These are phyloP conservation scores for Vanilla planifolia DNA, from an alignment of 106 monocot species.

Conservation along the genomic window DNA sequence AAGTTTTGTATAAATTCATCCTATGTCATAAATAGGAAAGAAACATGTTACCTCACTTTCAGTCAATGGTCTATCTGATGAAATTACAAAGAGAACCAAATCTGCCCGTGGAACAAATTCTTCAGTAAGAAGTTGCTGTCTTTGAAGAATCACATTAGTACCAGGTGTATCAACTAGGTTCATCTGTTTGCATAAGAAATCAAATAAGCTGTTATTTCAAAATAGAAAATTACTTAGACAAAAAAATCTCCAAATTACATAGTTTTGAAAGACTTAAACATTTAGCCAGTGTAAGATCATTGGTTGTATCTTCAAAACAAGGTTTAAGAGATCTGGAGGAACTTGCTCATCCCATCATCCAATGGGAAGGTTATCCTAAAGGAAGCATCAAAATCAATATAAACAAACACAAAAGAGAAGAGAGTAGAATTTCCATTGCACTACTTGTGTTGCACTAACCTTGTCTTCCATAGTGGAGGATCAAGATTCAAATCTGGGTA, in stretches of 20 bases:
- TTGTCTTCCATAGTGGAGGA: too few relatives aligned
- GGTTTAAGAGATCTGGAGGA: background rate
- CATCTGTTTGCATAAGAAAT: constrained; percentile 57
- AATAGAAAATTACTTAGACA: background rate
- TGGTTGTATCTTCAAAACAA: background rate
- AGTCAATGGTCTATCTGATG: constrained; percentile 88
- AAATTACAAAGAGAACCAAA: constrained; percentile 86
- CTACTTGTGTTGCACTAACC: too few relatives aligned
- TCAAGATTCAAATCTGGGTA: too few relatives aligned
- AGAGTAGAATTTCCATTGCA: too few relatives aligned
- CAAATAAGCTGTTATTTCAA: background rate
- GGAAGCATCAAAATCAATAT: too few relatives aligned
- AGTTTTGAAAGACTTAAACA: background rate
- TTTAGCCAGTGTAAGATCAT: background rate
- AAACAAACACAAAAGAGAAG: too few relatives aligned
- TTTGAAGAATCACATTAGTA: constrained; percentile 97
- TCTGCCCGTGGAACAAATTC: constrained; percentile 98
- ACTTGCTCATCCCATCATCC: background rate
- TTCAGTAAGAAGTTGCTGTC: constrained; percentile 95
- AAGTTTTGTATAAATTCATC: too few relatives aligned
- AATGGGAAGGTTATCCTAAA: background rate
- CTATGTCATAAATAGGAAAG: background rate
- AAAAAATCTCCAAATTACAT: background rate
- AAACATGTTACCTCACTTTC: constrained; percentile 80
- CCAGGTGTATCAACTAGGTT: constrained; percentile 99